Percentiles rank a stretch among this genome's conserved stretches.
phyloP scores from a whole-genome alignment of 2,329 filamentous ascomycete genomes.

The Fusarium clavum region DNA sequence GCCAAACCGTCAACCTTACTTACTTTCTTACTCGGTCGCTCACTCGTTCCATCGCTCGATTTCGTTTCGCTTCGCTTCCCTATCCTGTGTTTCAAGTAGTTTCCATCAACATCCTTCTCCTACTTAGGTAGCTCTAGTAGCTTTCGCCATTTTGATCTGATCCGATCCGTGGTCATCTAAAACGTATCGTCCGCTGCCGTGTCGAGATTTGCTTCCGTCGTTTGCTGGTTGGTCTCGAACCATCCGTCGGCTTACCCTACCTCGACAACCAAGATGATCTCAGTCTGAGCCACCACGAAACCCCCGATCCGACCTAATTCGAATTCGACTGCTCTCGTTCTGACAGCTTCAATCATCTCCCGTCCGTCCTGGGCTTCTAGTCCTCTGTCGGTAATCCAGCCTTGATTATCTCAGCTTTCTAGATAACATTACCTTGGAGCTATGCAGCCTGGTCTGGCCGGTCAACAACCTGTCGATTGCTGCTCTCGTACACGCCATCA shows the following conservation, averaged over 20 bases:
- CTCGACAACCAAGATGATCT: conserved; percentile 42
- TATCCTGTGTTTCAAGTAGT: conserved; percentile 31
- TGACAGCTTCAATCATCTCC: conserved; percentile 16
- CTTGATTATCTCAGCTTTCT: conserved; percentile 18
- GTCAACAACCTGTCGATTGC: conserved; percentile 39
- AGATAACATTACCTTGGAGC: conserved; percentile 27
- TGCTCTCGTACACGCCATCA: conserved; percentile 30
- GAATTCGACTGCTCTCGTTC: conserved; percentile 20
- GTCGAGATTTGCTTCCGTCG: conserved; percentile 28
- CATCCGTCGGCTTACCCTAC: conserved; percentile 19
- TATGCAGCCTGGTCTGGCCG: conserved; percentile 43
- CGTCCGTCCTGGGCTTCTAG: conserved; percentile 17
- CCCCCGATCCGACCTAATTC: conserved; percentile 20
- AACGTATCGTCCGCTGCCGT: conserved; percentile 12
- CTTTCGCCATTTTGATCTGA: conserved; percentile 12
- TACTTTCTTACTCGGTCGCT: conserved; percentile 29
- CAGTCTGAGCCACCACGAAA: conserved; percentile 36
- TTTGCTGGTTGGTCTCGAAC: conserved; percentile 28
- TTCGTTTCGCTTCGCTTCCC: conserved; percentile 29
- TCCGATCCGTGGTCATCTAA: conserved; percentile 19
- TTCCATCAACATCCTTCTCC: conserved; percentile 18
- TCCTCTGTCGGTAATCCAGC: conserved; percentile 13
- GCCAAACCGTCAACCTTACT: not conserved
- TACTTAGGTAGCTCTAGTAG: conserved; percentile 21
- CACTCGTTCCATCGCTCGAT: conserved; percentile 25